Evolutionary conservation across 305 asterid genomes (phyloP).

Genomic region (Fraxinus baroniana): DNA sequence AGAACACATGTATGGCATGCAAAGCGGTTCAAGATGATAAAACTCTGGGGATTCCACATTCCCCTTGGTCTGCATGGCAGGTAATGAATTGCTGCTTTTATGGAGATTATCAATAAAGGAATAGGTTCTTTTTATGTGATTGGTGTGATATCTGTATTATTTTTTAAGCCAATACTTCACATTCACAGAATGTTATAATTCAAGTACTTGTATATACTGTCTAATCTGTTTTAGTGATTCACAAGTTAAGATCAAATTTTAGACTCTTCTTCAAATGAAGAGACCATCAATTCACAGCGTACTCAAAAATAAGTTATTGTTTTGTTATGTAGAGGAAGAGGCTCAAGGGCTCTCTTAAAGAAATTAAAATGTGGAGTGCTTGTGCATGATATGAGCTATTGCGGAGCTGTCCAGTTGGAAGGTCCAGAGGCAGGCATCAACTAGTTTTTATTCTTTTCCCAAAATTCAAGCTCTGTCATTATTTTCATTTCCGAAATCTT

Average conservation of each 20-base stretch:
- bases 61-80: conserved; percentile 85
- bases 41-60: conserved; percentile 78
- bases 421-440: conserved; percentile 69
- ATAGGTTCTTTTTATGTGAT: not conserved
- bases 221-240: conserved; percentile 2
- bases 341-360: conserved; percentile 81
- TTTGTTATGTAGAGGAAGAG: conserved; percentile 71
- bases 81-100: conserved; percentile 34
- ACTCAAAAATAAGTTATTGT: not conserved
- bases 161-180: conserved; percentile 1
- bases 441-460: conserved; percentile 2
- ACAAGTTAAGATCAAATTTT: not conserved
- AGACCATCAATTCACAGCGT: not conserved
- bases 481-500: not conserved
- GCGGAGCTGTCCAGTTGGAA: conserved; percentile 59
- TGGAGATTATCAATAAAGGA: not conserved
- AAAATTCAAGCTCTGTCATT: not conserved
- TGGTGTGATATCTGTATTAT: not conserved
- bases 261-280: not conserved
- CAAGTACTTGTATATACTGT: not conserved
- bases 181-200: not conserved
- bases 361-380: conserved; percentile 60
- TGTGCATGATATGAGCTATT: conserved; percentile 81
- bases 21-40: conserved; percentile 74
- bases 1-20: conserved; percentile 97